Base-by-base conservation (phyloP, 768 basidiomycete species). In the Strobilomyces echinocephalus region DNA sequence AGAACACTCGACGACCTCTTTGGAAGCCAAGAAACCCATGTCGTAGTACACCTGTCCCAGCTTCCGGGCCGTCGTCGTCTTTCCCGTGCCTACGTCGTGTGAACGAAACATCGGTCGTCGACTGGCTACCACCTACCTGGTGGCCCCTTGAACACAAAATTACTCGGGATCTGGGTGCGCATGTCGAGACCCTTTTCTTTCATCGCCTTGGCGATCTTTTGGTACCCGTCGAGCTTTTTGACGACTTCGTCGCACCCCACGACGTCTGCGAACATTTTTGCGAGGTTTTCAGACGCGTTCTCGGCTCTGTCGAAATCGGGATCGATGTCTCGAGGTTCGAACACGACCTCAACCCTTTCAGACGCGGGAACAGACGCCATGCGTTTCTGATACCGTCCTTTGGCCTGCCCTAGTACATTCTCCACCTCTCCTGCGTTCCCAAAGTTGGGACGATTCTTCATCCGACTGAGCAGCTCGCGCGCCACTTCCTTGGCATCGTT, bases 141-240 rank as follows among this genome's bases (percentile, higher is more conserved):
- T 4, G 86, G 87, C 0, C 86, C 86, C 58, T 84, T 87, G 74
- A 88, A 87, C 2, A 88, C 73, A 48, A 87, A 88, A 41, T 75
- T 75, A 9, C 69, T 87, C 1, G 86, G 85, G 20, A 87, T 78
- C 31, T 74, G 71, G 1, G 77, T 71, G 4, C 78, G 74, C 35
- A 74, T 67, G 51, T 84, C 78, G 30, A 73, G 61, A 1, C 74
- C 73, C 21, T 69, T 66, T 8, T 59, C 60, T 59, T 79, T 79
- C 66, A 76, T 73, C 18, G 59, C 66, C 9, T 58, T 60, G 2
- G 80, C 79, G 16, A 82, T 75, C 51, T 74, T 69, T 63, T 87
- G 87, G 54, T 78, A 85, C 6, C 68, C 60, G 4, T 64, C 62
- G 5, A 88, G 70, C 54, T 76, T 79, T 39, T 57, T 56, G 5